These are phyloP conservation scores for Xylaria castorea DNA, from an alignment of 495 filamentous ascomycete genomes.

Conservation along the genomic window DNA sequence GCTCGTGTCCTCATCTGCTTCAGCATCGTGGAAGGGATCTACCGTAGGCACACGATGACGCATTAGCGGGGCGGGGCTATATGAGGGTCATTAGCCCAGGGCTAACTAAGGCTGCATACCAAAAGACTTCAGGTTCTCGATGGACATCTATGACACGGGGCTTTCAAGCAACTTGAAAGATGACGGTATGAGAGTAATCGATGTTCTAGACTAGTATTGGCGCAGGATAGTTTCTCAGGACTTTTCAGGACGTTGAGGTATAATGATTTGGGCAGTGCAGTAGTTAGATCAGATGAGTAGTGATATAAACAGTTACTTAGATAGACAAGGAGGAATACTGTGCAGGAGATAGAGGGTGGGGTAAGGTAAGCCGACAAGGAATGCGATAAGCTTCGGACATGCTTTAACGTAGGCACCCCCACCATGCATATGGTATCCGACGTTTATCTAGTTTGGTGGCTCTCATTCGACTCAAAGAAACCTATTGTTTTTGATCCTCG, in stretches of 20 bases:
- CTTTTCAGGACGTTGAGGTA: background rate
- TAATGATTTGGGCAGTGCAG: background rate
- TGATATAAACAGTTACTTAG: background rate
- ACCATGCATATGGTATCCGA: background rate
- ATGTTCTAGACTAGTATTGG: background rate
- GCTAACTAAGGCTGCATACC: constrained; percentile 19
- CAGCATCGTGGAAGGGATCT: constrained; percentile 30
- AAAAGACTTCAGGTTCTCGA: constrained; percentile 28
- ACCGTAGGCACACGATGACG: background rate
- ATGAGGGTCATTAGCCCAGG: background rate
- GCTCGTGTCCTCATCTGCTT: constrained; percentile 27
- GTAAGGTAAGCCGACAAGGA: background rate
- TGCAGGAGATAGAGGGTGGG: constrained; percentile 18
- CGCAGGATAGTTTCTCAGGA: background rate
- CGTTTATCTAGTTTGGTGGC: background rate
- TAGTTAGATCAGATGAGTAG: background rate
- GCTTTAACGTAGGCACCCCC: background rate
- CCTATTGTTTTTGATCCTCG: no score
- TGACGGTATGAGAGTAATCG: background rate
- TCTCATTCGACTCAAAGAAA: background rate
- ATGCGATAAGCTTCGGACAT: constrained; percentile 10
- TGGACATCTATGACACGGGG: constrained; percentile 23
- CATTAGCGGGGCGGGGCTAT: constrained; percentile 25
- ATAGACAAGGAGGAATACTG: background rate
- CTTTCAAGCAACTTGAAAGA: constrained; percentile 2